phyloP scores from a whole-genome alignment of 257 asterid species.

The Galeopsis tetrahit region DNA sequence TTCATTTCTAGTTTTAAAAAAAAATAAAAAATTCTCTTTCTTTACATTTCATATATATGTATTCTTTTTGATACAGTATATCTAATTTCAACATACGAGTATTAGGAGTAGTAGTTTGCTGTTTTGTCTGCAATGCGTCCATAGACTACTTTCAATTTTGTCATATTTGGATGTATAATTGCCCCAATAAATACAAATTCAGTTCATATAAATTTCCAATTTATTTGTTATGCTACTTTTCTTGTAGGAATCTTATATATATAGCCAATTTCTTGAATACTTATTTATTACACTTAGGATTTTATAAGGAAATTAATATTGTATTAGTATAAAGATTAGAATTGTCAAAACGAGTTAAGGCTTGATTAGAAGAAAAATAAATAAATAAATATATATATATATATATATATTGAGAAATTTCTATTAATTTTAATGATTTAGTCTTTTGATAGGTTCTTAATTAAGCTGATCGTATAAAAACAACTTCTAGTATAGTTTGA shows the following conservation, averaged over 20 bases:
- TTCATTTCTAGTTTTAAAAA: neutral
- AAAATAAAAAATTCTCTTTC: neutral
- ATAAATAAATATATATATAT: no score
- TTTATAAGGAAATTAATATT: no score
- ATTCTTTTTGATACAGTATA: neutral
- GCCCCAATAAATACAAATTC: neutral
- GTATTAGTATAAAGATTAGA: no score
- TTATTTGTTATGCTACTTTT: neutral
- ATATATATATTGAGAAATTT: no score
- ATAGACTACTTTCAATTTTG: neutral
- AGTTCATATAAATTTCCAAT: neutral
- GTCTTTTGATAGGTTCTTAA: no score
- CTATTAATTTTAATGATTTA: no score
- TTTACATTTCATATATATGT: neutral
- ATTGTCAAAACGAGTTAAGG: no score
- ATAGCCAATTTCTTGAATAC: no score
- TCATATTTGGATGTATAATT: neutral
- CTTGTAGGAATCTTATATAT: neutral
- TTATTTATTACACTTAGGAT: no score
- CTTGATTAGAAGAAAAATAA: no score
- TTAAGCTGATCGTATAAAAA: no score
- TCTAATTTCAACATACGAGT: neutral
- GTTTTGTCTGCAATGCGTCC: constrained; percentile 15
- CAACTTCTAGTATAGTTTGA: no score
- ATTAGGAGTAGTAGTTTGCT: constrained; percentile 1